Evolutionary conservation across 257 asterid species (phyloP).

Genomic region (Primulina huaijiensis): DNA sequence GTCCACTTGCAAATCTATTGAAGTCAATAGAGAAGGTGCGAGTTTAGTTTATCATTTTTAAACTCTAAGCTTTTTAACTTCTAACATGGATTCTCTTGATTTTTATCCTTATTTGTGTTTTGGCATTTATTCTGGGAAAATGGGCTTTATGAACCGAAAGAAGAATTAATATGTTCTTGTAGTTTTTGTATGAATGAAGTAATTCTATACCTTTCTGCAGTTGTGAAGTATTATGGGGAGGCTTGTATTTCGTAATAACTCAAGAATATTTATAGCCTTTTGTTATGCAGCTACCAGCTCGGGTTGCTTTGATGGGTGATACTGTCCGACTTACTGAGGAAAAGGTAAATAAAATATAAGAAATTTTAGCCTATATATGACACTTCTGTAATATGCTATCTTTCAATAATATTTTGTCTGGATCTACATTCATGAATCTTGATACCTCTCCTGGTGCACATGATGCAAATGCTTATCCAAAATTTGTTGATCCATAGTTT

Average conservation of each 20-base stretch:
- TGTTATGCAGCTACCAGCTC: constrained; percentile 67
- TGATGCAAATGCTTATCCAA: background rate
- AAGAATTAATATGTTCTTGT: constrained; percentile 3
- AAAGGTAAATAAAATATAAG: constrained; percentile 46
- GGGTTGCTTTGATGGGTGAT: constrained; percentile 89
- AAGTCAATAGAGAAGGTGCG: constrained; percentile 65
- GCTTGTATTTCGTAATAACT: background rate
- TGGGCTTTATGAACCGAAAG: background rate
- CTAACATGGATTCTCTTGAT: constrained; percentile 13
- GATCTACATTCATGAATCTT: constrained; percentile 1
- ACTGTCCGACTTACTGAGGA: constrained; percentile 57
- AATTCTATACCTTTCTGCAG: constrained; percentile 20
- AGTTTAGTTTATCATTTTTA: constrained; percentile 5
- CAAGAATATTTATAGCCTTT: constrained; percentile 17
- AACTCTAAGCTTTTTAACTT: constrained; percentile 1
- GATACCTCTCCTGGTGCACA: constrained; percentile 2
- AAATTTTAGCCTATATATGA: constrained; percentile 5
- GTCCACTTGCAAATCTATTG: constrained; percentile 58
- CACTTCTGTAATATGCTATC: background rate
- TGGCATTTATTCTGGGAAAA: background rate
- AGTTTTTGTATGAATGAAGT: constrained; percentile 6
- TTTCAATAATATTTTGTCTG: background rate
- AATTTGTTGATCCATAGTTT: constrained; percentile 1
- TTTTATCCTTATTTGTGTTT: constrained; percentile 5
- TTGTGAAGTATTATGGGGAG: constrained; percentile 11